Evolutionary conservation across 805 yeast species (phyloP).

Genomic region (Kodamaea jinghongensis): DNA sequence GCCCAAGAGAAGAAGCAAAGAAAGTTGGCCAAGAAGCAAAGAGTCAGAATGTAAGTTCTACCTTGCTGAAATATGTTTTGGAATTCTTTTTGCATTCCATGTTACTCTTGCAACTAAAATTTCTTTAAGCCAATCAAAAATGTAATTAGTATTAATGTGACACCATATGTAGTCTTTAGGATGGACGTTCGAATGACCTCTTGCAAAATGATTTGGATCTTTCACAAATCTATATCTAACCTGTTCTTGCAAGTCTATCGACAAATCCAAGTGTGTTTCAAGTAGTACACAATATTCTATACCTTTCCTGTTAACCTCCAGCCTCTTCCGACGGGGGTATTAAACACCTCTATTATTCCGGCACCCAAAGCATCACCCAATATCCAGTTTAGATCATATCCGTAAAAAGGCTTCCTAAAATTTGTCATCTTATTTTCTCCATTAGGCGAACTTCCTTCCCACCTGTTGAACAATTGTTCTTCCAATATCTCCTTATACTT

Average conservation of each 20-base stretch:
- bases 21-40: slow-evolving; percentile 65
- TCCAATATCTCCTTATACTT: slow-evolving; percentile 46
- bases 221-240: too few relatives aligned
- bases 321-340: slow-evolving; percentile 55
- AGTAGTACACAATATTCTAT: slow-evolving; percentile 14
- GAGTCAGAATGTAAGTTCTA: slow-evolving; percentile 26
- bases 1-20: slow-evolving; percentile 79
- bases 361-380: slow-evolving; percentile 51
- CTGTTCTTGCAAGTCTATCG: too few relatives aligned
- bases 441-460: slow-evolving; percentile 37
- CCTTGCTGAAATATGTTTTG: too few relatives aligned
- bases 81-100: too few relatives aligned
- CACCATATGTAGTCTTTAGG: too few relatives aligned
- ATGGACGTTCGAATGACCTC: too few relatives aligned
- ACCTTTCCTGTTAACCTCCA: slow-evolving; percentile 55
- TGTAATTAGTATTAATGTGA: too few relatives aligned
- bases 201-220: too few relatives aligned
- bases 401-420: slow-evolving; percentile 48
- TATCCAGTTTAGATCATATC: slow-evolving; percentile 48
- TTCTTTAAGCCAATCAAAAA: too few relatives aligned
- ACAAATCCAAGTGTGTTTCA: too few relatives aligned
- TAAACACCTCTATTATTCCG: slow-evolving; percentile 51
- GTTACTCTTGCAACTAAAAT: too few relatives aligned
- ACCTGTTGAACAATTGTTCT: slow-evolving; percentile 39
- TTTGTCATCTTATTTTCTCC: slow-evolving; percentile 33